Evolutionary conservation across 108 stramenopile genomes (phyloP).

Genomic region (Cylindrotheca fusiformis): DNA sequence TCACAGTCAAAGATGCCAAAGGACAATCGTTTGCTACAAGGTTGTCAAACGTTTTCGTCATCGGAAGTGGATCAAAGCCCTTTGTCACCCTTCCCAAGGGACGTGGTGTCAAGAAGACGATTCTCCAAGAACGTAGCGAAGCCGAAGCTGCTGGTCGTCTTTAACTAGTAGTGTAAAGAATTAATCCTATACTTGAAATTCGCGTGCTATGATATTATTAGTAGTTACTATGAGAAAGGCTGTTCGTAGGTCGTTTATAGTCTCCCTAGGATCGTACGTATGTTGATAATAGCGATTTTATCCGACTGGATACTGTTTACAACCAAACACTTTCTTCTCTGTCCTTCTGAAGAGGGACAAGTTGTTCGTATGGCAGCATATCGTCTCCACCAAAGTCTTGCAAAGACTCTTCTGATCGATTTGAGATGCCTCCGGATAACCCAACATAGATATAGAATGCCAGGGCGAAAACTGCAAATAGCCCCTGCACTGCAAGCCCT

Average conservation of each 20-base stretch:
- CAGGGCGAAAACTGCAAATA: slow-evolving; percentile 19
- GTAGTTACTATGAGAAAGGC: too few relatives aligned
- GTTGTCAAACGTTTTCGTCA: slow-evolving; percentile 92
- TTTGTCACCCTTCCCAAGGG: slow-evolving; percentile 98
- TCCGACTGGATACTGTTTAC: not conserved
- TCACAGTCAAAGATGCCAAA: slow-evolving; percentile 96
- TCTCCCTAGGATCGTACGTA: too few relatives aligned
- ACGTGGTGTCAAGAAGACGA: slow-evolving; percentile 98
- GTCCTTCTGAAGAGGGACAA: slow-evolving; percentile 20
- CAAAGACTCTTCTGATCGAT: slow-evolving; percentile 4
- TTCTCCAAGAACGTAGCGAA: slow-evolving; percentile 94
- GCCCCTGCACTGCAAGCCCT: slow-evolving; percentile 17
- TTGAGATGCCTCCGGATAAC: slow-evolving; percentile 25
- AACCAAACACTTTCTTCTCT: slow-evolving; percentile 22
- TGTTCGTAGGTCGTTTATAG: too few relatives aligned
- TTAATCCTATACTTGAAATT: too few relatives aligned
- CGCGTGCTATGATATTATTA: too few relatives aligned
- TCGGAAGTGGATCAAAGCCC: slow-evolving; percentile 88
- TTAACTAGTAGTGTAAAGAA: too few relatives aligned
- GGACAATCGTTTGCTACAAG: slow-evolving; percentile 97
- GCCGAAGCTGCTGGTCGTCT: slow-evolving; percentile 82
- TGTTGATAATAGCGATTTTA: too few relatives aligned
- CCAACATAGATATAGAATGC: slow-evolving; percentile 29
- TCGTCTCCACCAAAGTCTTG: slow-evolving; percentile 22
- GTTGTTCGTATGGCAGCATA: slow-evolving; percentile 18